Base-by-base conservation (phyloP, 140 eudicot species). In the Ambrosia hybrid region DNA sequence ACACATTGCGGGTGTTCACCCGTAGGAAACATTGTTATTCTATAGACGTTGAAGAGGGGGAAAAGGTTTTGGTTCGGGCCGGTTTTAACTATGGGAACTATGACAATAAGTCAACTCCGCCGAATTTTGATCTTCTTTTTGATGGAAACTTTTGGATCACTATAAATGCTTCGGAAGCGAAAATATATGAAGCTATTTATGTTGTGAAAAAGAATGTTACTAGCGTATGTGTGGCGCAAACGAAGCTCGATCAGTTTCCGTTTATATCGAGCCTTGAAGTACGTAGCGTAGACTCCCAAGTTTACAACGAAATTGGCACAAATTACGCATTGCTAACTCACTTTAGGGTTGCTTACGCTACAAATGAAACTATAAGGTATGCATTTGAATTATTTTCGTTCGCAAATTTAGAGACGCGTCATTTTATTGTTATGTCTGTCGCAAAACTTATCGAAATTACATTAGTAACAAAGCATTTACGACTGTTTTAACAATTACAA, bases 181-280 rank as follows among this genome's bases (percentile, higher is more conserved):
- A 26, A 5, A 7, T 11, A 12, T 76, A 86, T 12, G 93, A 89
- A 84, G 79, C 67, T 13, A 73, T 80, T 12, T 86, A 89, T 71
- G 77, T 76, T 10, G 73, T 51, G 65, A 82, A 80, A 77, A 59
- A 64, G 68, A 76, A 80, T 14, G 64, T n/a, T 34, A 46, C 74
- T 14, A 87, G 85, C 41, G 63, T 89, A 4, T 89, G 96, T 6
- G 79, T 89, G 11, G 91, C 85, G 4, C 93, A 83, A 70, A 87
- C 88, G 0, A 73, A 65, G 36, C 72, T 78, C 0, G 46, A 55
- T 12, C 81, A 84, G 63, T 78, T 82, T 45, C 96, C 96, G 2
- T 89, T 86, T 56, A 85, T 84, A 15, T 89, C 96, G 3, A 75
- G 90, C 0, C 81, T 89, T 58, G 85, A 78, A 68, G 81, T 89